These are phyloP conservation scores for Brassica carinata DNA, from an alignment of 345 rosid genomes.

Conservation along the genomic window DNA sequence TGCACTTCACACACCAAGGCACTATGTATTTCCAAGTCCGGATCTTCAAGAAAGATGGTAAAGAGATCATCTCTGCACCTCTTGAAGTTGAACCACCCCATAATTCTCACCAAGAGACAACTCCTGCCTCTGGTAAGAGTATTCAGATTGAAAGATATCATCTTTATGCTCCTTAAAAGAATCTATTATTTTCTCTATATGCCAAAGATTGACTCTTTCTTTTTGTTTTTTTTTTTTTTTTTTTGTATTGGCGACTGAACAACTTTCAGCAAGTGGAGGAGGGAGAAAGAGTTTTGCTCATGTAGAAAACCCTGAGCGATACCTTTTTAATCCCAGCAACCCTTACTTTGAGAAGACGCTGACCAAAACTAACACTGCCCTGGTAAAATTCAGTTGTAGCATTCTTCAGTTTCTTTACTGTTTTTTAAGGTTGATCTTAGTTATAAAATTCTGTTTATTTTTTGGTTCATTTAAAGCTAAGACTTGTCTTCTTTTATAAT, in stretches of 20 bases:
- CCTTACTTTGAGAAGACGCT: constrained; percentile 20
- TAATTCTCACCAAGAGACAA: neutral
- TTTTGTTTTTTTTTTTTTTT: constrained; percentile 17
- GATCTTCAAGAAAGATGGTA: constrained; percentile 9
- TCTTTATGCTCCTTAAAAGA: neutral
- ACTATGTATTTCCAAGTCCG: neutral
- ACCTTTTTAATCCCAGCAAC: constrained; percentile 19
- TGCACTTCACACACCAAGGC: constrained; percentile 20
- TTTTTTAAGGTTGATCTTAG: neutral
- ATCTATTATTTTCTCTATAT: neutral
- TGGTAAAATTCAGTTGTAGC: constrained; percentile 23
- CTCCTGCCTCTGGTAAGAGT: constrained; percentile 21
- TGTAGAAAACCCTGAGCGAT: constrained; percentile 21
- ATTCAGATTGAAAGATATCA: neutral
- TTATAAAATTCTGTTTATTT: neutral
- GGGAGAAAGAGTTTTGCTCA: neutral
- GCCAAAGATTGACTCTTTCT: constrained; percentile 3
- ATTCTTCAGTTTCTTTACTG: neutral
- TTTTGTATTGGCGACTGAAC: neutral
- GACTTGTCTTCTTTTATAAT: neutral
- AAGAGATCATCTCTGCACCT: constrained; percentile 6
- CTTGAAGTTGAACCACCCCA: constrained; percentile 4
- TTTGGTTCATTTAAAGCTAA: neutral
- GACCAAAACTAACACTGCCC: neutral
- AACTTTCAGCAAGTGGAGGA: constrained; percentile 8